Evolutionary conservation across 2,329 filamentous ascomycete genomes (phyloP).

Genomic region (Dactylonectria estremocensis): DNA sequence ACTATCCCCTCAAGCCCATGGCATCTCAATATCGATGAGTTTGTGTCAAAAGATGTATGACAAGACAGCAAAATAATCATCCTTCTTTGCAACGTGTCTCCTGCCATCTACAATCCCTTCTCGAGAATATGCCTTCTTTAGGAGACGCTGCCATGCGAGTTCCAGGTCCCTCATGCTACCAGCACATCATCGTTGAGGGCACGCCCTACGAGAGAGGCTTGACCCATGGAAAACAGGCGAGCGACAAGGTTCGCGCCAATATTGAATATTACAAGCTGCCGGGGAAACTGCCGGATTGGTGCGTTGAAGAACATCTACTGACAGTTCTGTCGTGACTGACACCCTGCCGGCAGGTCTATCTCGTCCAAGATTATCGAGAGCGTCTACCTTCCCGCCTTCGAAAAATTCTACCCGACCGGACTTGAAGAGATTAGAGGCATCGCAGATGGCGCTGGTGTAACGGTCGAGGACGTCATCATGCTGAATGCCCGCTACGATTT

Average conservation of each 20-base stretch:
- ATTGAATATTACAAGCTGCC: conserved; percentile 23
- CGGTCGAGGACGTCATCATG: conserved; percentile 66
- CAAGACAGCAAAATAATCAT: neutral
- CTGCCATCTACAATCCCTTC: neutral
- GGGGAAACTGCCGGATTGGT: conserved; percentile 23
- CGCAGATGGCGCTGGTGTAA: conserved; percentile 61
- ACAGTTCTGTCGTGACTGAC: neutral
- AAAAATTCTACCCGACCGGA: conserved; percentile 25
- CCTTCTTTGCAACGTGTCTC: neutral
- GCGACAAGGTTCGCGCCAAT: conserved; percentile 18
- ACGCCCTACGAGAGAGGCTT: conserved; percentile 22
- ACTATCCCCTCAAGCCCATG: neutral
- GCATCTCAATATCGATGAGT: neutral
- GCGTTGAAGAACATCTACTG: neutral
- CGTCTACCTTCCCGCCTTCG: conserved; percentile 23
- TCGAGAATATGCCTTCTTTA: neutral
- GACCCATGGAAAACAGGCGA: conserved; percentile 12
- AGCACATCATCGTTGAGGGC: conserved; percentile 21
- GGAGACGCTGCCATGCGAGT: neutral
- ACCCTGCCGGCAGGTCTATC: neutral
- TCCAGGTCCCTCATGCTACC: conserved; percentile 4
- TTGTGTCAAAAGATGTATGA: neutral
- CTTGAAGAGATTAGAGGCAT: conserved; percentile 63
- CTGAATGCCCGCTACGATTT: conserved; percentile 72
- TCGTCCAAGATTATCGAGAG: conserved; percentile 12